These are phyloP conservation scores for Ceriops decandra DNA, from an alignment of 345 rosid genomes.

Conservation along the genomic window DNA sequence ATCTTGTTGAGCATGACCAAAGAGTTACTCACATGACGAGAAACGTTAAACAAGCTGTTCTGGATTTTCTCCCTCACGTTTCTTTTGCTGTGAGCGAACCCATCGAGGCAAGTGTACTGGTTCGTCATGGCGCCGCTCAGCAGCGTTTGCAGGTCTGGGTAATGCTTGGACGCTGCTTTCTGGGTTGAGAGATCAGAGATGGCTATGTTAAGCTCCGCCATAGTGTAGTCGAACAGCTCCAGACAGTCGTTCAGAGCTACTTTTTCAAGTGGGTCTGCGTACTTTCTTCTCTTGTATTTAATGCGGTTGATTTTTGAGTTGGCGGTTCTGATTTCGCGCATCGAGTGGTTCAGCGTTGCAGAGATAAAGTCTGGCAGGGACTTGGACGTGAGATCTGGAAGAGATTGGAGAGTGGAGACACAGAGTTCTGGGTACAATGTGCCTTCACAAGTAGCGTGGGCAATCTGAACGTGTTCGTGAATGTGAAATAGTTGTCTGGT, in stretches of 20 bases:
- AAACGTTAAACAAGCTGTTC: constrained; percentile 45
- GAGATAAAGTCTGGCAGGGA: constrained; percentile 34
- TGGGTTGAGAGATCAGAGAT: constrained; percentile 40
- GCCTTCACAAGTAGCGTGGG: constrained; percentile 42
- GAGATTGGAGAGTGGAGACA: constrained; percentile 46
- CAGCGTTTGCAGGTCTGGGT: constrained; percentile 55
- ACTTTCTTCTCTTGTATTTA: constrained; percentile 14
- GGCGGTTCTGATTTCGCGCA: constrained; percentile 43
- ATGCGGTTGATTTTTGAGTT: constrained; percentile 45
- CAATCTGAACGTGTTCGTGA: constrained; percentile 29
- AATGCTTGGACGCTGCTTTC: constrained; percentile 26
- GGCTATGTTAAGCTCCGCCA: constrained; percentile 42
- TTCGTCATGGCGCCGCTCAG: constrained; percentile 76
- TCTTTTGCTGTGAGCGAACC: constrained; percentile 46
- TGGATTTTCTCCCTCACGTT: constrained; percentile 39
- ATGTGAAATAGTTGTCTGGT: constrained; percentile 27
- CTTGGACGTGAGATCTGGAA: constrained; percentile 42
- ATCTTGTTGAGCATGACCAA: constrained; percentile 58
- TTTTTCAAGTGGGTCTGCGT: constrained; percentile 31
- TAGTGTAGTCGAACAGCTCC: constrained; percentile 50
- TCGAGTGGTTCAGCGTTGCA: constrained; percentile 48
- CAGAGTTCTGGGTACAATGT: constrained; percentile 59
- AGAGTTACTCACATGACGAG: constrained; percentile 62
- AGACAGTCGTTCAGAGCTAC: constrained; percentile 63
- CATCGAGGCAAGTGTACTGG: constrained; percentile 90